Base-by-base conservation (phyloP, 73 alveolate species). In the Tetrahymena borealis region DNA sequence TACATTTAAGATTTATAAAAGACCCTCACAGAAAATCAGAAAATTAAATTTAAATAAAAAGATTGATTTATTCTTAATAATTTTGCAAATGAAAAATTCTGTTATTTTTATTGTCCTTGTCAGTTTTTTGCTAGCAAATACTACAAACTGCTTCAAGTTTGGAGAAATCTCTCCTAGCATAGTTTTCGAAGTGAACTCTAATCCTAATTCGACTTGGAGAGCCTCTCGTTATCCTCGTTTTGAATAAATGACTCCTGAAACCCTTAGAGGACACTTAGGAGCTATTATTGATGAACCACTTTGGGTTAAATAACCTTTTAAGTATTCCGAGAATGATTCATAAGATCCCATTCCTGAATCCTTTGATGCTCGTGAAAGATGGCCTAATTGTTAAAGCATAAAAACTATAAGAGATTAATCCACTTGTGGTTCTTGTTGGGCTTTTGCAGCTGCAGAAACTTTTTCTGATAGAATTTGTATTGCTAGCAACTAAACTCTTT, bases 391-490 rank as follows among this genome's bases (percentile, higher is more conserved):
- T 18, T 2, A 78, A n/a, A 40, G 91, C 9, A 85, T 96, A n/a
- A 92, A 93, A 4, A 33, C 33, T 8, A 43, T 96, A 32, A 95
- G 96, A 90, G 96, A 96, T 78, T 96, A 97, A 94, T 94, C 91
- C 18, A 39, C 79, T 31, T 97, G 99, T 78, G 99, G 99, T 38
- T 95, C 97, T 18, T 97, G 99, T 94, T 97, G 99, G 99, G 98
- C 99, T 32, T 94, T 94, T 60, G 97, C 97, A 2, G 96, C 98
- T 15, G 93, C 98, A 7, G 97, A 94, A 39, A 95, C 95, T 28
- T 85, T 97, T 78, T 85, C 94, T 79, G 99, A 97, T 95, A 95
- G 99, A 93, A 85, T 95, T 39, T 93, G 98, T 33, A 96, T 96
- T 78, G 94, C 94, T 32, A 42, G 95, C 0, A 11, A 40, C 32